A percentile compares a stretch with the other conserved stretches of the same genome.
Evolutionary conservation across 805 yeast species (phyloP).

Genomic region (Wickerhamomyces tratensis): DNA sequence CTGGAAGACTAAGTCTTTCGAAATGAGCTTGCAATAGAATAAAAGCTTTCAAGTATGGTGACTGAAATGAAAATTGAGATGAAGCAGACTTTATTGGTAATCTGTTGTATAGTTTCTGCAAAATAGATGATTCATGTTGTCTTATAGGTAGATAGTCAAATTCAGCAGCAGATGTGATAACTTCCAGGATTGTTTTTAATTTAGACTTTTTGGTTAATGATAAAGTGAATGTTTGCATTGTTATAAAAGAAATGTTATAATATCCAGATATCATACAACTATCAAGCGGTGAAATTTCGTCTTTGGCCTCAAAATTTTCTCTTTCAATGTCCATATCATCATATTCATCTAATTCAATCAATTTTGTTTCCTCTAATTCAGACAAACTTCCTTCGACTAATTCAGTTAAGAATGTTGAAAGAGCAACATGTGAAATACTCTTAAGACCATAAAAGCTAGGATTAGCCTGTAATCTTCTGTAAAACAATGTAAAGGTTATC

Average conservation of each 20-base stretch:
- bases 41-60: slow-evolving; percentile 63
- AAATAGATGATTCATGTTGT: slow-evolving; percentile 39
- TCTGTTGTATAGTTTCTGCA: slow-evolving; percentile 42
- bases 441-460: slow-evolving; percentile 84
- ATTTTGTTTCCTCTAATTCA: slow-evolving; percentile 49
- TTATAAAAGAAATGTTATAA: slow-evolving; percentile 51
- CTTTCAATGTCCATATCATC: slow-evolving; percentile 26
- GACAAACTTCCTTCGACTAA: slow-evolving; percentile 61
- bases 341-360: slow-evolving; percentile 45
- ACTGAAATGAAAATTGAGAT: slow-evolving; percentile 20
- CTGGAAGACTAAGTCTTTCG: slow-evolving; percentile 51
- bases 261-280: slow-evolving; percentile 71
- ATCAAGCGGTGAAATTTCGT: slow-evolving; percentile 45
- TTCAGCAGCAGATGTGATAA: slow-evolving; percentile 60
- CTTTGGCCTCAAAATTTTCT: slow-evolving; percentile 20
- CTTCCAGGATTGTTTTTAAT: slow-evolving; percentile 52
- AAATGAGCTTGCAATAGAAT: slow-evolving; percentile 75
- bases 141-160: slow-evolving; percentile 62
- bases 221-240: slow-evolving; percentile 52
- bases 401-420: slow-evolving; percentile 79
- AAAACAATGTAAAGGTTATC: slow-evolving; percentile 78
- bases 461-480: slow-evolving; percentile 68
- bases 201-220: slow-evolving; percentile 47
- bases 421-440: slow-evolving; percentile 52
- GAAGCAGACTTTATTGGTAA: slow-evolving; percentile 52